These are phyloP conservation scores for Mycena rebaudengoi DNA, from an alignment of 768 basidiomycete genomes.

Conservation along the genomic window DNA sequence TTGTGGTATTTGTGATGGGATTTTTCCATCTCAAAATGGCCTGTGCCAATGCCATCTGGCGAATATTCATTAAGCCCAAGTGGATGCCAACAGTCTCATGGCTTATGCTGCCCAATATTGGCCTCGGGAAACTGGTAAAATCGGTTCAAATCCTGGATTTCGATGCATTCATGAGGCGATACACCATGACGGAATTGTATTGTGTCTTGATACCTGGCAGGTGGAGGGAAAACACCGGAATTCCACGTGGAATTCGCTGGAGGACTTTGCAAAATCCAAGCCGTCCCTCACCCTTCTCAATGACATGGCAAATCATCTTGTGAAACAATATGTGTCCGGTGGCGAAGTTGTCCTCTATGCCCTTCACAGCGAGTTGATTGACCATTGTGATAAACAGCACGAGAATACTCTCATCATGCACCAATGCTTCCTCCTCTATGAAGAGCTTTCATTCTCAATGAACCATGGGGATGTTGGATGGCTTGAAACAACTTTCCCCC, in stretches of 20 bases:
- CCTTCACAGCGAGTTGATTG: not conserved
- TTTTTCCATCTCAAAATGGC: slow-evolving; percentile 36
- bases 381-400: slow-evolving; percentile 37
- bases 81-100: slow-evolving; percentile 29
- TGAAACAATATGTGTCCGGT: slow-evolving; percentile 25
- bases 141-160: slow-evolving; percentile 43
- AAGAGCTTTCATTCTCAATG: slow-evolving; percentile 43
- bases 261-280: slow-evolving; percentile 38
- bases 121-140: slow-evolving; percentile 41
- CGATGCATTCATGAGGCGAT: slow-evolving; percentile 26
- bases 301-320: slow-evolving; percentile 32
- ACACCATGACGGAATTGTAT: slow-evolving; percentile 36
- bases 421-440: slow-evolving; percentile 44
- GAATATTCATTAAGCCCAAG: slow-evolving; percentile 29
- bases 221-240: slow-evolving; percentile 20
- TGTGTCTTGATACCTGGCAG: slow-evolving; percentile 40
- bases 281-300: slow-evolving; percentile 37
- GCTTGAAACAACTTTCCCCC: slow-evolving; percentile 32
- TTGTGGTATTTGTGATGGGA: slow-evolving; percentile 39
- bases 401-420: slow-evolving; percentile 43
- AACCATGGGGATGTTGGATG: slow-evolving; percentile 41
- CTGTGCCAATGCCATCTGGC: slow-evolving; percentile 35
- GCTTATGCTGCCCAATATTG: slow-evolving; percentile 29
- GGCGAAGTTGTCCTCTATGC: not conserved
- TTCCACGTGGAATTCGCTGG: slow-evolving; percentile 23